Conservation (phyloP, 2,329 filamentous ascomycete species). For the Cercospora sp. region DNA sequence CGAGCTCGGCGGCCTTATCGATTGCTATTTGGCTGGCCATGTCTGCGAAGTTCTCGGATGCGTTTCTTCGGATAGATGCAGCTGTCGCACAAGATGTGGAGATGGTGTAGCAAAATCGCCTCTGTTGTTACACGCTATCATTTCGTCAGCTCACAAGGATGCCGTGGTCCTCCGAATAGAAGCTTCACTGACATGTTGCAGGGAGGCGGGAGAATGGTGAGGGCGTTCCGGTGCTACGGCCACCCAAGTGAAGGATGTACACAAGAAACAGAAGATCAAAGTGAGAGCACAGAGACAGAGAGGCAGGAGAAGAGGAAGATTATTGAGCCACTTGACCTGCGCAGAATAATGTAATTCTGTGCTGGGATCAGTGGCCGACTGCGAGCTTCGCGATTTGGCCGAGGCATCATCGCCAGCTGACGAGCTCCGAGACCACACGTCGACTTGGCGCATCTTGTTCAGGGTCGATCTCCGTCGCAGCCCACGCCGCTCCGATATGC, state of each 20-base stretch:
- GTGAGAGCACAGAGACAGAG: neutral
- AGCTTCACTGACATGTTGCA: neutral
- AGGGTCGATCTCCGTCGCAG: neutral
- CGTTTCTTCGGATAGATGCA: constrained; percentile 17
- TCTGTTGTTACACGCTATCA: neutral
- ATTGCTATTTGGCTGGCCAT: constrained; percentile 29
- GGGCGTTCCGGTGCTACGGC: neutral
- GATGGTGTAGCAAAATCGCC: neutral
- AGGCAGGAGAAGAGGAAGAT: neutral
- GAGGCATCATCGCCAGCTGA: neutral
- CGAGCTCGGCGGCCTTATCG: constrained; percentile 51
- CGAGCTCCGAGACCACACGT: neutral
- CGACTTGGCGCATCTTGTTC: neutral
- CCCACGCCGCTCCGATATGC: neutral
- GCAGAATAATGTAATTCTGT: neutral
- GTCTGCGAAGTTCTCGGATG: neutral
- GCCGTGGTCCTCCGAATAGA: neutral
- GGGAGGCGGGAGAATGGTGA: neutral
- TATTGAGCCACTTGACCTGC: neutral
- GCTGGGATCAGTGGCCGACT: neutral
- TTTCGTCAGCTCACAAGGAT: neutral
- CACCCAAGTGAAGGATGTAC: neutral
- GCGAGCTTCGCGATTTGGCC: neutral
- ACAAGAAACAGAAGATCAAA: neutral
- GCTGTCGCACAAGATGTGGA: neutral